Base-by-base conservation (phyloP, 495 filamentous ascomycete species). In the Chaetomium tenue region DNA sequence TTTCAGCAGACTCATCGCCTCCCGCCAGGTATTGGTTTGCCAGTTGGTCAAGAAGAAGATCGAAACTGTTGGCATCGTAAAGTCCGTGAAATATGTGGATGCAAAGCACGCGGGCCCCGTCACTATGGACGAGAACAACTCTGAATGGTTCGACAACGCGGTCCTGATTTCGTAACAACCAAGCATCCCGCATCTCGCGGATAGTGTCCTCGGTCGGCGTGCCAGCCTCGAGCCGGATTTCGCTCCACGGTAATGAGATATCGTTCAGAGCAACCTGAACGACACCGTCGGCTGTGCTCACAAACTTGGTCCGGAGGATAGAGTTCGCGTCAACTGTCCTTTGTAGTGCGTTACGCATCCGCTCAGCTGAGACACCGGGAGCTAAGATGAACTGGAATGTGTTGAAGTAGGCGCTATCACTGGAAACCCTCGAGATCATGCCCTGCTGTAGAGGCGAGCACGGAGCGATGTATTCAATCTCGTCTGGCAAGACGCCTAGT, bases 51-150 rank as follows among this genome's bases (percentile, higher is more conserved):
- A 97, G 75, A 0, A 97, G 71, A 28, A 92, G 76, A 0, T 81
- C 72, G 30, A 96, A 80, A 60, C 91, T 93, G 68, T 84, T 89
- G 1, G 89, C 93, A 76, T 98, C 93, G 68, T 97, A 98, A 0
- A 97, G 76, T 7, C 86, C 91, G 70, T 98, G 93, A 74, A 94
- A 93, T 0, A 94, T 85, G 48, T 87, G 81, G 30, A 94, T 69
- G 22, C 75, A 76, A 37, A 93, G 74, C 0, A 83, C 63, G 5
- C 65, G 69, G 23, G 62, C 3, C 66, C 61, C 20, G 0, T 46
- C 46, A 0, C 72, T 74, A 20, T 68, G 61, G 16, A 83, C 61
- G 16, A 86, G 60, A 11, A 77, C 67, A 33, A 86, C 65, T 61
- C 81, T 76, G 64, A 70, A 66, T 22, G 72, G 78, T 2, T 46